Conservation (phyloP, 1,284 basidiomycete genomes). For the Cutaneotrichosporon dermatis region DNA sequence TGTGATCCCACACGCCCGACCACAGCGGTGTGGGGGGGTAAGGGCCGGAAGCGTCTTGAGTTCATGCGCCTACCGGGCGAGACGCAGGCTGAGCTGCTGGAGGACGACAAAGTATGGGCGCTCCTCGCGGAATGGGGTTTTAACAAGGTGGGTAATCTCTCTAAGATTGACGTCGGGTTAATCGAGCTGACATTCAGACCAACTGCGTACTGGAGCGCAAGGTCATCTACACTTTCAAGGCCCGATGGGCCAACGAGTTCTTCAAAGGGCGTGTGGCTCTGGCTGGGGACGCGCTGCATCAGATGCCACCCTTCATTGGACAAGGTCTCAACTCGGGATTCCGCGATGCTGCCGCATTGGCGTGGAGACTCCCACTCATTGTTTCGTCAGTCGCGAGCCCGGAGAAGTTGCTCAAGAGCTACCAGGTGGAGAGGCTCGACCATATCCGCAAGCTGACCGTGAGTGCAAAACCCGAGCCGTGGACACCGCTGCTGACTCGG, state of each 20-base stretch:
- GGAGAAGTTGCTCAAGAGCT: conserved; percentile 12
- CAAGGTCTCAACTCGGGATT: conserved; percentile 27
- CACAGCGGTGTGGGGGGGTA: conserved; percentile 17
- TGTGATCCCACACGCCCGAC: conserved; percentile 25
- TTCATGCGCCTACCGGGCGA: conserved; percentile 23
- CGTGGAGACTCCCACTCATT: conserved; percentile 19
- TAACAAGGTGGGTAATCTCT: background rate
- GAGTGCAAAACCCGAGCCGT: background rate
- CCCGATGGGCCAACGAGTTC: conserved; percentile 23
- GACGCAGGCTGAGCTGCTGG: conserved; percentile 8
- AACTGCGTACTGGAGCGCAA: conserved; percentile 24
- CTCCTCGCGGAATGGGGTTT: conserved; percentile 17
- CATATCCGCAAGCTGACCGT: conserved; percentile 15
- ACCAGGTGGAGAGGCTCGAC: conserved; percentile 17
- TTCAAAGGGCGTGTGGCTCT: conserved; percentile 17
- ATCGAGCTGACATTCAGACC: background rate
- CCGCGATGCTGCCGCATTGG: conserved; percentile 21
- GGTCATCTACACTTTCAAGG: conserved; percentile 24
- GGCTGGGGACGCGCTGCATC: conserved; percentile 20
- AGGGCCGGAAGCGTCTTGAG: conserved; percentile 19
- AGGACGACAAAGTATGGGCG: conserved; percentile 14
- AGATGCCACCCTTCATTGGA: conserved; percentile 28
- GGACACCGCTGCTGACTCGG: background rate
- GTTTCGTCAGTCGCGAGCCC: conserved; percentile 9
- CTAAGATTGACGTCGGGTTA: background rate